Evolutionary conservation across 192 early-diverging fungal species (phyloP).

Genomic region (Polychytrium aggregatum): DNA sequence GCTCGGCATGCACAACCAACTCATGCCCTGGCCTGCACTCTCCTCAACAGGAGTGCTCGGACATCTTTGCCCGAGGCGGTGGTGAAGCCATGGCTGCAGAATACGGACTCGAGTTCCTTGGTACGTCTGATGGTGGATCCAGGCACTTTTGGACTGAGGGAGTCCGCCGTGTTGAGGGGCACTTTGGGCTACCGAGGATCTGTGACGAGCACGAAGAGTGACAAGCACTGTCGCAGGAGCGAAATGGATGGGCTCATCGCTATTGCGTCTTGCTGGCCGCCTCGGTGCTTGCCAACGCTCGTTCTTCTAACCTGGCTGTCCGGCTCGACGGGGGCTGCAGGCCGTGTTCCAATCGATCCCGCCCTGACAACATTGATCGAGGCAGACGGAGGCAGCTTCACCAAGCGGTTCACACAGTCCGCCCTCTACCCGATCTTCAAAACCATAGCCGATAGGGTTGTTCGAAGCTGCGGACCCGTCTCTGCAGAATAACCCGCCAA

Average conservation of each 20-base stretch:
- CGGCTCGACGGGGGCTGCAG: too few relatives aligned
- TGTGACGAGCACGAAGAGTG: too few relatives aligned
- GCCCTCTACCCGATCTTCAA: constrained; percentile 12
- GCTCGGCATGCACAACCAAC: neutral
- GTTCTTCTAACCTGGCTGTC: too few relatives aligned
- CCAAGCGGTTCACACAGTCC: constrained; percentile 7
- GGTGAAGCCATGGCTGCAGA: constrained; percentile 33
- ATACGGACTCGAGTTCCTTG: constrained; percentile 26
- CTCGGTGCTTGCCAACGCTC: too few relatives aligned
- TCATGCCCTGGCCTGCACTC: neutral
- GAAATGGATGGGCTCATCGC: too few relatives aligned
- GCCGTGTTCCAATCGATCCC: constrained; percentile 39
- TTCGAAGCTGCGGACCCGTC: constrained; percentile 8
- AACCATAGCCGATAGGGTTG: constrained; percentile 11
- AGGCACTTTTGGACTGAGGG: too few relatives aligned
- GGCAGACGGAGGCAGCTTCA: constrained; percentile 11
- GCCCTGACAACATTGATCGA: constrained; percentile 31
- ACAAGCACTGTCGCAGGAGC: too few relatives aligned
- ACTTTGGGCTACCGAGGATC: too few relatives aligned
- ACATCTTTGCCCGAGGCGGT: constrained; percentile 38
- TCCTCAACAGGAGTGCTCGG: constrained; percentile 27
- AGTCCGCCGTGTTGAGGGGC: too few relatives aligned
- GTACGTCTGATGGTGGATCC: too few relatives aligned
- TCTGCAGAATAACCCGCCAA: too few relatives aligned
- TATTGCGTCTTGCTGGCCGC: too few relatives aligned